Evolutionary conservation across 345 rosid species (phyloP), one percentile per base, ranked within the genome.

Genomic region (Eucalyptus pumila): DNA sequence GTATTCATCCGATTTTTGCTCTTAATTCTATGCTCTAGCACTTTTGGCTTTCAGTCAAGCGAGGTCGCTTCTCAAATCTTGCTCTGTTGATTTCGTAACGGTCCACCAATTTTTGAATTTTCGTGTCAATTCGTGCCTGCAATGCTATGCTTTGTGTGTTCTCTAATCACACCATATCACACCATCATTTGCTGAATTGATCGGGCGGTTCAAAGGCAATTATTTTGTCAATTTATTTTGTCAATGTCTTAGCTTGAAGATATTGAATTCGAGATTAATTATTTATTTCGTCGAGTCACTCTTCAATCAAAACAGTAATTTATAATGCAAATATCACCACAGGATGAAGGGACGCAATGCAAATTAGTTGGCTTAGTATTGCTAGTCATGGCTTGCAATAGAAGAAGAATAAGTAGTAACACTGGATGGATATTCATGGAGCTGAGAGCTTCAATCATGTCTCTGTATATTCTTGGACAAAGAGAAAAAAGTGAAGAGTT

Each of bases 91-190:
- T 49, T 5, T 49, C 7, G 17, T 49, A 49, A 49, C 7, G 1
- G 51, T 49, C 51, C 7, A 49, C 51, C 51, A 49, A 49, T 49
- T 49, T 49, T 49, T 49, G 40, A 14, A 49, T 14, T 49, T 49
- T 5, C 51, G 2, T 5, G 7, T 1, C 17, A 0, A 49, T 49
- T 14, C 17, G 0, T 49, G 51, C 51, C 17, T 49, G 3, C 0
- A 17, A 5, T 49, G 7, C 17, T 17, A 5, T 49, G 51, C 51
- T 14, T 49, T 49, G 17, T 49, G 17, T 14, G 51, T 49, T 49
- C 51, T 49, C 0, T 1, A 5, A 49, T 49, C 1, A 1, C 51
- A 49, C 51, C 51, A 49, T 49, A 1, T 49, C 51, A 49, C 51
- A 1, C 7, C 51, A 49, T 5, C 1, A 49, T 49, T 49, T 2